phyloP scores from a whole-genome alignment of 768 basidiomycete species.

The Kwoniella pini region DNA sequence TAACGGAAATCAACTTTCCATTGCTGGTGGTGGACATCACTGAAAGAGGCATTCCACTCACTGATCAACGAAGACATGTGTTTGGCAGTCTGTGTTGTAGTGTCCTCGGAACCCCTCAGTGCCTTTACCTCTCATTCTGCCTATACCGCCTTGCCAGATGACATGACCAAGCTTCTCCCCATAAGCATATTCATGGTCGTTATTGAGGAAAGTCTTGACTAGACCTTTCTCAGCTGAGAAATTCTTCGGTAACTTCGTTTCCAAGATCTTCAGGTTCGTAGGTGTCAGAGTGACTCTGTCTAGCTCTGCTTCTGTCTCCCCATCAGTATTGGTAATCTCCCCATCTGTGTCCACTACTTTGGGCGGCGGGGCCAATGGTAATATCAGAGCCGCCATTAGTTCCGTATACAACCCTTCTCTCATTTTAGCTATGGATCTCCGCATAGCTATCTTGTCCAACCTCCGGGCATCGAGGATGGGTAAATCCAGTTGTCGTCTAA shows the following conservation, averaged over 20 bases:
- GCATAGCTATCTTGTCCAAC: constrained; percentile 16
- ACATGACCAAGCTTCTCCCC: constrained; percentile 41
- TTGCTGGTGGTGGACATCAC: too few species aligned
- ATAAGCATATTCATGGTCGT: constrained; percentile 22
- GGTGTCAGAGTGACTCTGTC: constrained; percentile 32
- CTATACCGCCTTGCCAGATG: constrained; percentile 50
- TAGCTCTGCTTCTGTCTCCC: constrained; percentile 5
- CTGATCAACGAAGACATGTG: constrained; percentile 51
- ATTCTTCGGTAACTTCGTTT: constrained; percentile 22
- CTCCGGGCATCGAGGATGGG: constrained; percentile 7
- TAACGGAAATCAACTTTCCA: neutral
- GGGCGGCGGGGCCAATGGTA: constrained; percentile 29
- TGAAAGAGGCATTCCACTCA: constrained; percentile 25
- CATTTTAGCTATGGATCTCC: constrained; percentile 32
- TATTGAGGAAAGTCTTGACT: constrained; percentile 29
- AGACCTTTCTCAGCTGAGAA: constrained; percentile 33
- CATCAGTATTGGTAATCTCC: constrained; percentile 6
- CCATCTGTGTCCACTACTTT: neutral
- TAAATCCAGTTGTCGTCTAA: constrained; percentile 30
- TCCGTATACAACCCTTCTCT: constrained; percentile 31
- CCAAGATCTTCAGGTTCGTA: constrained; percentile 24
- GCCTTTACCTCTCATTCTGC: constrained; percentile 26
- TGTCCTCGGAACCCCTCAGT: constrained; percentile 26
- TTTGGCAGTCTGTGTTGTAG: constrained; percentile 8
- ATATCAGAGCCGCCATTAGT: constrained; percentile 25